Conservation (phyloP, 2,329 filamentous ascomycete genomes). For the Zymoseptoria tritici region DNA sequence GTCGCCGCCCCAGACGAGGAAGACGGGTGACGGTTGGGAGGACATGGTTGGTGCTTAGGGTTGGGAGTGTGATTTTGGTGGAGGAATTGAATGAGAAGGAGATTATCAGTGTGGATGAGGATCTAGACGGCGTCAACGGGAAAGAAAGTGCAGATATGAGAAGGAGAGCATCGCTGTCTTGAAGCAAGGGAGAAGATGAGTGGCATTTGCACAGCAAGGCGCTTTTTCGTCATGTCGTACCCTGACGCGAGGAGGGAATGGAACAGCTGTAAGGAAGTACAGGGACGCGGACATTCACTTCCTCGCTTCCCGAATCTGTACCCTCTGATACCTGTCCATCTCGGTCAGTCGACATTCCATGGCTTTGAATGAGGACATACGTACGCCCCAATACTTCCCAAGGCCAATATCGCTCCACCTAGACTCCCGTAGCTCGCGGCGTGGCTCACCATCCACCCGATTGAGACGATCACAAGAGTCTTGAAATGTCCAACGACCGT, state of each 20-base stretch:
- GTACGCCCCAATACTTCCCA: constrained; percentile 28
- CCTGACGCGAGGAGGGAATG: too few species aligned
- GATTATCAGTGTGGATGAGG: background rate
- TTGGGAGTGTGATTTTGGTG: background rate
- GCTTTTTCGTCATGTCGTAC: background rate
- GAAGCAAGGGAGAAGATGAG: constrained; percentile 3
- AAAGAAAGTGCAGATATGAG: background rate
- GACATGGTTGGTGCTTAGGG: constrained; percentile 6
- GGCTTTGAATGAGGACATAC: background rate
- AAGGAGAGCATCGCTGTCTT: background rate
- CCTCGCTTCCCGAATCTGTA: too few species aligned
- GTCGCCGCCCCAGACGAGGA: constrained; percentile 56
- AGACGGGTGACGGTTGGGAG: constrained; percentile 33
- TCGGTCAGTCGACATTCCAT: too few species aligned
- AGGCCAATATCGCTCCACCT: constrained; percentile 24
- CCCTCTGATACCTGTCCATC: too few species aligned
- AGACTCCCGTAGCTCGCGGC: constrained; percentile 23
- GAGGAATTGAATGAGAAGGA: background rate
- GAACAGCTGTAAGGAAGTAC: too few species aligned
- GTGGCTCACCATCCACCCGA: constrained; percentile 26
- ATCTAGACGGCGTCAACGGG: background rate
- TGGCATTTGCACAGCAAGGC: constrained; percentile 7
- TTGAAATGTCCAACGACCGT: constrained; percentile 32
- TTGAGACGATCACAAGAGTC: constrained; percentile 27
- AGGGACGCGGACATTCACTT: too few species aligned